A percentile compares a stretch with the other conserved stretches of the same genome.
phyloP scores from a whole-genome alignment of 2,329 filamentous ascomycete species.

The Aspergillus pseudoterreus region DNA sequence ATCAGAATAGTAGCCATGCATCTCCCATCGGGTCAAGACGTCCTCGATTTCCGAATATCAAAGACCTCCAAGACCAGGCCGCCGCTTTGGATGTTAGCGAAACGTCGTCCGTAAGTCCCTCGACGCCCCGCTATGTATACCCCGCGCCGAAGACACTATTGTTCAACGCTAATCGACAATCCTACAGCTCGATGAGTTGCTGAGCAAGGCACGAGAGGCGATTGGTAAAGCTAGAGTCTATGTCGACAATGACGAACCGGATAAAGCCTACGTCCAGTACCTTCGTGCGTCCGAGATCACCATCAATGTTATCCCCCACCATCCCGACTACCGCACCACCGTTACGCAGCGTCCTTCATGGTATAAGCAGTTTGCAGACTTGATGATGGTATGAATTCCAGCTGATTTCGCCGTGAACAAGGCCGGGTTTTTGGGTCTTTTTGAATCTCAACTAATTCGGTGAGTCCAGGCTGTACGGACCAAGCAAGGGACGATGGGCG shows the following conservation, averaged over 20 bases:
- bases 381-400: conserved; percentile 42
- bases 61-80: conserved; percentile 39
- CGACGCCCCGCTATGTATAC: background rate
- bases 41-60: conserved; percentile 36
- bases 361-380: conserved; percentile 48
- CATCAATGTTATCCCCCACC: conserved; percentile 69
- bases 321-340: conserved; percentile 68
- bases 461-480: conserved; percentile 32
- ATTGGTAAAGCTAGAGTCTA: conserved; percentile 31
- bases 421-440: background rate
- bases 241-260: conserved; percentile 46
- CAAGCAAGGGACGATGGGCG: conserved; percentile 41
- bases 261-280: conserved; percentile 78
- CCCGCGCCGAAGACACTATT: background rate
- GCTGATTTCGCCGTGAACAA: background rate
- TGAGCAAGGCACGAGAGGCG: conserved; percentile 34
- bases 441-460: background rate
- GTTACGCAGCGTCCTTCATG: conserved; percentile 51
- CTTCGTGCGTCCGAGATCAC: conserved; percentile 76
- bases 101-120: conserved; percentile 26
- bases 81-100: conserved; percentile 31
- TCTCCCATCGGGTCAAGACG: conserved; percentile 15
- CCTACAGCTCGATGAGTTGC: conserved; percentile 31
- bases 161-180: conserved; percentile 13
- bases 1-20: conserved; percentile 20